phyloP scores from a whole-genome alignment of 441 rosid species.

The Populus trichocarpa region DNA sequence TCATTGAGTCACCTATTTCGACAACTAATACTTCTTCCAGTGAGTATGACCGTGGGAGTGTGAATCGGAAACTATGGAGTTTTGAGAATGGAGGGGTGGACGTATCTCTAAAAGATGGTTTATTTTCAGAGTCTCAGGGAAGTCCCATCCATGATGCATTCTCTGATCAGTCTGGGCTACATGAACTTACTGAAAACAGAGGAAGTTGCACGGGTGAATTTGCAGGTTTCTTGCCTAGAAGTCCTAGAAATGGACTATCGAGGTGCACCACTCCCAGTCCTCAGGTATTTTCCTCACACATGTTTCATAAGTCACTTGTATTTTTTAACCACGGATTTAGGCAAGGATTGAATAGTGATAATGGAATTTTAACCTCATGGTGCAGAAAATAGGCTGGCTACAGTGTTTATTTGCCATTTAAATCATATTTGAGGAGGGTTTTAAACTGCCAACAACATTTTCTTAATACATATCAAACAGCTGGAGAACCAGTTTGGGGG shows the following conservation, averaged over 20 bases:
- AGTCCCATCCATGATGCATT: slow-evolving; percentile 37
- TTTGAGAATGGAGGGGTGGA: slow-evolving; percentile 67
- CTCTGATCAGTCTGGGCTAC: slow-evolving; percentile 33
- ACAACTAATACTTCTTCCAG: slow-evolving; percentile 40
- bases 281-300: slow-evolving; percentile 48
- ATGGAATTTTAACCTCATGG: background rate
- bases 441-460: background rate
- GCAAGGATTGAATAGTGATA: background rate
- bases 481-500: background rate
- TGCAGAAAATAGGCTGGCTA: background rate
- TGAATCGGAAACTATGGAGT: slow-evolving; percentile 68
- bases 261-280: slow-evolving; percentile 73
- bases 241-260: slow-evolving; percentile 34
- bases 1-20: slow-evolving; percentile 63
- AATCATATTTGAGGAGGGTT: background rate
- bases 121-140: slow-evolving; percentile 52
- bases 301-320: background rate
- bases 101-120: slow-evolving; percentile 80
- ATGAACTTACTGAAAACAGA: slow-evolving; percentile 35
- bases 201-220: slow-evolving; percentile 47
- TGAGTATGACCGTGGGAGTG: slow-evolving; percentile 59
- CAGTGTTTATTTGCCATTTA: background rate
- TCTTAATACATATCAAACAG: background rate
- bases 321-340: background rate
- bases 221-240: slow-evolving; percentile 56